Evolutionary conservation across 1,139 yeast species (phyloP).

Genomic region (Waltiozyma solani): DNA sequence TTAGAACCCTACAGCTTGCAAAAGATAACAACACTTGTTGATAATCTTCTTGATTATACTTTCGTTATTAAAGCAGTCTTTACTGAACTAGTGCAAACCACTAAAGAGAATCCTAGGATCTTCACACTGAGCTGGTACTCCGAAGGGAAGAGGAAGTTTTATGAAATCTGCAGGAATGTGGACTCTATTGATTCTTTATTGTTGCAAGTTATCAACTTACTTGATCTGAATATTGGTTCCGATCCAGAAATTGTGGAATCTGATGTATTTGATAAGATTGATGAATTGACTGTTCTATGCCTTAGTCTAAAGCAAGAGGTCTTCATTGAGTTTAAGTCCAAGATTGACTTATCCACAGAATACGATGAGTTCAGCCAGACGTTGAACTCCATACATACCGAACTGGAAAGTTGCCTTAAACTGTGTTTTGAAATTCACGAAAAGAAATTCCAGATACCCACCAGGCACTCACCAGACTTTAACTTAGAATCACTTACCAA

Average conservation of each 20-base stretch:
- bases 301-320: slow-evolving; percentile 26
- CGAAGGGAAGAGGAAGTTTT: slow-evolving; percentile 36
- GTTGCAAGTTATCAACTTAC: slow-evolving; percentile 29
- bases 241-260: slow-evolving; percentile 11
- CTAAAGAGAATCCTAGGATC: background rate
- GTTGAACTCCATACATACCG: slow-evolving; percentile 39
- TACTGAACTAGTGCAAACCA: background rate
- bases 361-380: slow-evolving; percentile 46
- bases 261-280: slow-evolving; percentile 21
- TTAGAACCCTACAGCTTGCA: slow-evolving; percentile 17
- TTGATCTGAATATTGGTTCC: slow-evolving; percentile 23
- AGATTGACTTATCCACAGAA: slow-evolving; percentile 44
- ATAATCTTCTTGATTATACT: slow-evolving; percentile 14
- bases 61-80: background rate
- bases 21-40: slow-evolving; percentile 11
- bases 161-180: slow-evolving; percentile 29
- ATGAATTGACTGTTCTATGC: slow-evolving; percentile 18
- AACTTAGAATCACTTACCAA: slow-evolving; percentile 32
- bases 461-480: slow-evolving; percentile 29
- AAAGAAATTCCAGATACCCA: slow-evolving; percentile 31
- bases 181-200: slow-evolving; percentile 39
- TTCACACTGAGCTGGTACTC: slow-evolving; percentile 28
- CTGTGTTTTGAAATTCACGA: slow-evolving; percentile 31
- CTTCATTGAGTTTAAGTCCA: slow-evolving; percentile 28
- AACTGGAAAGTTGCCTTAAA: slow-evolving; percentile 38